A percentile compares a stretch with the other conserved stretches of the same genome.
Conservation (phyloP, 805 yeast species). For the Cyberlindnera xishuangbannaensis region DNA sequence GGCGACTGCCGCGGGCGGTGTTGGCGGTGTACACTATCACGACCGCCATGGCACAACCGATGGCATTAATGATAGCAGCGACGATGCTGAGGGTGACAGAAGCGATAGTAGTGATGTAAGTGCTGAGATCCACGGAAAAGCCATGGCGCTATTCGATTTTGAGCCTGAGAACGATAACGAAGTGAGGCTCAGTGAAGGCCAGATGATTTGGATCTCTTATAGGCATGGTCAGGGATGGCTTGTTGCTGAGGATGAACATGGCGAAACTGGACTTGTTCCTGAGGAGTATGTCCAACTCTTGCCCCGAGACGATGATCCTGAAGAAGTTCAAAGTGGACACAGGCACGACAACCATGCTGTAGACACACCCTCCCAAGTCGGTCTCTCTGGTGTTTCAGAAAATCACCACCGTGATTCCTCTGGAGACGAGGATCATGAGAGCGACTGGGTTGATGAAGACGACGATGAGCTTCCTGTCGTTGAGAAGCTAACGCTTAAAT, state of each 20-base stretch:
- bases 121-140: constrained; percentile 51
- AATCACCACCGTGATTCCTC: constrained; percentile 1
- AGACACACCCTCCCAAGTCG: no score
- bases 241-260: constrained; percentile 74
- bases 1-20: no score
- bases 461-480: constrained; percentile 15
- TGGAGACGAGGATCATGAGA: constrained; percentile 13
- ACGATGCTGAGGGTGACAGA: no score
- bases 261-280: constrained; percentile 89
- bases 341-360: no score
- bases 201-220: constrained; percentile 76
- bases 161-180: constrained; percentile 94
- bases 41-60: no score
- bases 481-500: constrained; percentile 9
- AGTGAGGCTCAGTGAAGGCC: constrained; percentile 71
- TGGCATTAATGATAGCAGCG: no score
- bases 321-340: neutral
- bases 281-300: constrained; percentile 78
- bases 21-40: no score
- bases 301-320: constrained; percentile 3
- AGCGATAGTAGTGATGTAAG: no score
- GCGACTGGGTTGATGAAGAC: constrained; percentile 28
- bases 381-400: no score
- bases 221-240: constrained; percentile 99
- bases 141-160: constrained; percentile 86